phyloP scores from a whole-genome alignment of 2,329 filamentous ascomycete genomes.

The Mycogone perniciosa region DNA sequence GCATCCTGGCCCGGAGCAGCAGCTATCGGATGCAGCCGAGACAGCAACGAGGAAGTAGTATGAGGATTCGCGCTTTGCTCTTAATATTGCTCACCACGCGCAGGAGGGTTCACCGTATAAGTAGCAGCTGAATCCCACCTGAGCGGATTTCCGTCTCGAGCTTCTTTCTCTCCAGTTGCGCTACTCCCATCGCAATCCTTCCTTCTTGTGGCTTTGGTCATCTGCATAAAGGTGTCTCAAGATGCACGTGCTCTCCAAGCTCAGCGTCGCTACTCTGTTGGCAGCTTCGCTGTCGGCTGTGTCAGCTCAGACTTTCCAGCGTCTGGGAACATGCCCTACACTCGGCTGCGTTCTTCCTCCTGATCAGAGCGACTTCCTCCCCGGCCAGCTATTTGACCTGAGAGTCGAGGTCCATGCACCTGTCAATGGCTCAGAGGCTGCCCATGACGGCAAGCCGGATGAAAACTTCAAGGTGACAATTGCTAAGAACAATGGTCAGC shows the following conservation, averaged over 20 bases:
- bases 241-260: conserved; percentile 34
- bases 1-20: background rate
- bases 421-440: conserved; percentile 75
- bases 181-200: background rate
- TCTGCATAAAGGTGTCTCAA: background rate
- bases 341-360: conserved; percentile 56
- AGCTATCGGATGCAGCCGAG: background rate
- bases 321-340: conserved; percentile 52
- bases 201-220: background rate
- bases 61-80: too few relatives aligned
- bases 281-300: conserved; percentile 33
- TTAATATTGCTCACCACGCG: too few relatives aligned
- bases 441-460: conserved; percentile 60
- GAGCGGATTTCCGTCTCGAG: too few relatives aligned
- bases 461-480: conserved; percentile 71
- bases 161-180: too few relatives aligned
- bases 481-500: conserved; percentile 51
- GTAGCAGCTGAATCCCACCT: background rate
- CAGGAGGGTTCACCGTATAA: background rate
- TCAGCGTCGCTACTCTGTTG: conserved; percentile 29
- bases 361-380: conserved; percentile 70
- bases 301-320: conserved; percentile 53
- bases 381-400: conserved; percentile 79
- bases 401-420: conserved; percentile 77
- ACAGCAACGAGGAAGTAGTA: too few relatives aligned